Percentiles rank a stretch among this genome's conserved stretches.
Conservation (phyloP, 768 basidiomycete species). For the Fibroporia radiculosa region DNA sequence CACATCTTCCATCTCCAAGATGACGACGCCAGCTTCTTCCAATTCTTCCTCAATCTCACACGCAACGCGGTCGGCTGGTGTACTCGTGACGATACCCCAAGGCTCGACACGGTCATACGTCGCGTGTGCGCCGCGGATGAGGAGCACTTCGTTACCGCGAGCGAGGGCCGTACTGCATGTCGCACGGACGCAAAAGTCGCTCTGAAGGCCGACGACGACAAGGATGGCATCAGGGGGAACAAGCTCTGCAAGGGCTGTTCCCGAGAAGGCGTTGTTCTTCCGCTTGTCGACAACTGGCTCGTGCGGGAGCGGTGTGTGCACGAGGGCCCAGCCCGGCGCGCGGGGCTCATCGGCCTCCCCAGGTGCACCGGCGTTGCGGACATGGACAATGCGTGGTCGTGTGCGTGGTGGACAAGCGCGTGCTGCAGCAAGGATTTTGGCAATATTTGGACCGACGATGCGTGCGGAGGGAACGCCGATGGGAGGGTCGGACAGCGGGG, state of each 20-base stretch:
- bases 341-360: slow-evolving; percentile 54
- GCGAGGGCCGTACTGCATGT: slow-evolving; percentile 56
- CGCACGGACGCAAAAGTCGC: slow-evolving; percentile 46
- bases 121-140: slow-evolving; percentile 59
- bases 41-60: slow-evolving; percentile 57
- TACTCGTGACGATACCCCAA: slow-evolving; percentile 39
- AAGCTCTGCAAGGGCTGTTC: slow-evolving; percentile 43
- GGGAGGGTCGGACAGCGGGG: slow-evolving; percentile 40
- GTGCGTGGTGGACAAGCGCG: slow-evolving; percentile 36
- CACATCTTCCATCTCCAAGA: slow-evolving; percentile 63
- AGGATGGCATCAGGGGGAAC: slow-evolving; percentile 51
- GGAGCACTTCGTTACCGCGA: slow-evolving; percentile 57
- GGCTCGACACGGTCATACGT: slow-evolving; percentile 63
- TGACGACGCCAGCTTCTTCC: slow-evolving; percentile 57
- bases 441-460: slow-evolving; percentile 39
- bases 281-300: slow-evolving; percentile 58
- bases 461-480: slow-evolving; percentile 42
- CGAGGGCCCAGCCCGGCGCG: slow-evolving; percentile 54
- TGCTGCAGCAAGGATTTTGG: slow-evolving; percentile 40
- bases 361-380: slow-evolving; percentile 55
- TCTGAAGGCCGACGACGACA: slow-evolving; percentile 59
- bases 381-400: slow-evolving; percentile 46
- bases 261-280: slow-evolving; percentile 59
- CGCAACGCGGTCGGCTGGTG: slow-evolving; percentile 44
- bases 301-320: slow-evolving; percentile 39